These are phyloP conservation scores for Odontarrhena argentea DNA, from an alignment of 345 rosid genomes.

Conservation along the genomic window DNA sequence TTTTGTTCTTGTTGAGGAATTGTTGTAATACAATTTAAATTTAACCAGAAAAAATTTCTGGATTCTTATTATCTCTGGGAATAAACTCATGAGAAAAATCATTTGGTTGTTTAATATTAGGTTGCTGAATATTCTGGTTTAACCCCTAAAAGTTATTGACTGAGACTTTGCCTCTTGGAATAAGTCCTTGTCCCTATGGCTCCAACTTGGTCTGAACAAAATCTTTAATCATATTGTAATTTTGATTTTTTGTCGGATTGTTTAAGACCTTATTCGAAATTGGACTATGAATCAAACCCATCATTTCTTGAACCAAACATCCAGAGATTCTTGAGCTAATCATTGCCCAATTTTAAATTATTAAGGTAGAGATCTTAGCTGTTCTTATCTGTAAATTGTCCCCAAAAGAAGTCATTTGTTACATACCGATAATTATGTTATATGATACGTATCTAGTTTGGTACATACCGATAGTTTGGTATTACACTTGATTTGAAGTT, in stretches of 20 bases:
- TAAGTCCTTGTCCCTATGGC: conserved; percentile 14
- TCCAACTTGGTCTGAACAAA: neutral
- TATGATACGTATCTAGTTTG: no score
- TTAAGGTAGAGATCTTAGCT: conserved; percentile 5
- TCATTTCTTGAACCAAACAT: conserved; percentile 17
- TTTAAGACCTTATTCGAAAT: neutral
- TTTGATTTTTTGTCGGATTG: neutral
- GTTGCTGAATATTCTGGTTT: conserved; percentile 31
- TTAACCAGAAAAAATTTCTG: neutral
- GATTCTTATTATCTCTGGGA: conserved; percentile 13
- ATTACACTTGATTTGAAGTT: no score
- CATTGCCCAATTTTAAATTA: neutral
- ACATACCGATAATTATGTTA: neutral
- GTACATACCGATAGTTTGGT: no score
- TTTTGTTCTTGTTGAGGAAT: conserved; percentile 25
- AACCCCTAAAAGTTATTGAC: conserved; percentile 11
- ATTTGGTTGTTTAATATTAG: conserved; percentile 5
- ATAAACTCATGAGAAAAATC: conserved; percentile 15
- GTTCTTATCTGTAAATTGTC: neutral
- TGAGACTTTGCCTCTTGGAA: neutral
- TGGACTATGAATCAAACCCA: neutral
- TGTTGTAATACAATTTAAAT: conserved; percentile 20
- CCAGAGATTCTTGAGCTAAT: neutral
- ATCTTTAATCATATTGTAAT: neutral
- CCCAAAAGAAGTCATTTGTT: conserved; percentile 2